Evolutionary conservation across 768 basidiomycete species (phyloP), one percentile per base, ranked within the genome.

Genomic region (Boletus patriciae): DNA sequence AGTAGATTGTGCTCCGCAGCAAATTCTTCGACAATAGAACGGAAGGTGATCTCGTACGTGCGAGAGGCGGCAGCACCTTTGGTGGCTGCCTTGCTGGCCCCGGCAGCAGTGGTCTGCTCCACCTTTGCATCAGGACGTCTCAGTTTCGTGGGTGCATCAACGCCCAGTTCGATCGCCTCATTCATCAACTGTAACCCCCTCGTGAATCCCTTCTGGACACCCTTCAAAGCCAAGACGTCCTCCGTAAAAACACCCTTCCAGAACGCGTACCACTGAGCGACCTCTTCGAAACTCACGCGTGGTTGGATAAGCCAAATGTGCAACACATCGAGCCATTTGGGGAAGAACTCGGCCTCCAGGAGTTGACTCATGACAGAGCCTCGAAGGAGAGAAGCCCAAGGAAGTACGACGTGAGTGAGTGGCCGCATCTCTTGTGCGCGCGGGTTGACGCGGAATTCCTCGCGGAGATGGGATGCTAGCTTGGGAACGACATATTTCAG

Each of bases 281-380:
- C 93, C 71, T 98, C 93, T 63, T 90, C 92, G 64, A 93, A 89
- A 74, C 85, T 94, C 66, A 89, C 89, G 45, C 77, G 83, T 1
- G 93, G 92, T 65, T 93, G 90, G n/a, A 88, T 79, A 40, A 99
- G 86, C 97, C 97, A 98, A 44, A 92, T 73, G 67, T 95, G 87
- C 23, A 99, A 77, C 21, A 91, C 86, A 47, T 94, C 89, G 57
- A 98, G 79, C 94, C 95, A 99, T 69, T 97, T 96, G 5, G 94
- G 92, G 81, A 98, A 98, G 78, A 98, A 96, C 65, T 94, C 93
- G 6, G 82, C 80, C 70, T 96, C 92, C 60, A 99, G 75, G 13
- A 99, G 76, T 66, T 94, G 91, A 2, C 86, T 80, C 65, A 97
- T 80, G 58, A 96, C 82, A 5, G 89, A 85, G 0, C 84, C 73